These are phyloP conservation scores for Nicotiana rustica DNA, from an alignment of 305 asterid species.

Conservation along the genomic window DNA sequence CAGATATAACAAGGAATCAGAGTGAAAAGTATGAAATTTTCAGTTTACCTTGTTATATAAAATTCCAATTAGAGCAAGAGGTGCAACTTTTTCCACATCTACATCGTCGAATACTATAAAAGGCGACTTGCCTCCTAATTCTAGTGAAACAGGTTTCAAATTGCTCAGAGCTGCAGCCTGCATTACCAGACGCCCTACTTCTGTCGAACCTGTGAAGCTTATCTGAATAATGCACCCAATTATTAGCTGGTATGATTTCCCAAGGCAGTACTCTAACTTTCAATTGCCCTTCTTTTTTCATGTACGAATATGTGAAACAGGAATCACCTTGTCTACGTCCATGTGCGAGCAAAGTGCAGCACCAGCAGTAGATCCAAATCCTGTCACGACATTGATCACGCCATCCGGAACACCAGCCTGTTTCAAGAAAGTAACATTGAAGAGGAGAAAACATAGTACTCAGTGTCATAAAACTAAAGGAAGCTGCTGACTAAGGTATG, in stretches of 20 bases:
- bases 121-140: conserved; percentile 94
- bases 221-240: conserved; percentile 43
- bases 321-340: conserved; percentile 55
- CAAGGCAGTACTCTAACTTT: background rate
- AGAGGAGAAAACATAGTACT: background rate
- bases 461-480: too few relatives aligned
- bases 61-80: conserved; percentile 70
- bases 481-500: too few relatives aligned
- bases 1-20: background rate
- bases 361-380: conserved; percentile 51
- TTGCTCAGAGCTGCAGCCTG: conserved; percentile 78
- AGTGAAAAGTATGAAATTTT: background rate
- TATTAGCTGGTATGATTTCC: background rate
- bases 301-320: background rate
- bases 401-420: conserved; percentile 62
- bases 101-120: conserved; percentile 77
- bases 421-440: conserved; percentile 2
- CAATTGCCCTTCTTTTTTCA: background rate
- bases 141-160: conserved; percentile 76
- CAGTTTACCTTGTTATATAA: conserved; percentile 68
- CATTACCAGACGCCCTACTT: conserved; percentile 42
- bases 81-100: conserved; percentile 70
- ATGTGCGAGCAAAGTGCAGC: conserved; percentile 56
- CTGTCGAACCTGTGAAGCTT: conserved; percentile 41
- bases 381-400: conserved; percentile 52